A percentile compares a stretch with the other conserved stretches of the same genome.
phyloP scores from a whole-genome alignment of 192 early-diverging fungal species.

The Coemansia sp. region DNA sequence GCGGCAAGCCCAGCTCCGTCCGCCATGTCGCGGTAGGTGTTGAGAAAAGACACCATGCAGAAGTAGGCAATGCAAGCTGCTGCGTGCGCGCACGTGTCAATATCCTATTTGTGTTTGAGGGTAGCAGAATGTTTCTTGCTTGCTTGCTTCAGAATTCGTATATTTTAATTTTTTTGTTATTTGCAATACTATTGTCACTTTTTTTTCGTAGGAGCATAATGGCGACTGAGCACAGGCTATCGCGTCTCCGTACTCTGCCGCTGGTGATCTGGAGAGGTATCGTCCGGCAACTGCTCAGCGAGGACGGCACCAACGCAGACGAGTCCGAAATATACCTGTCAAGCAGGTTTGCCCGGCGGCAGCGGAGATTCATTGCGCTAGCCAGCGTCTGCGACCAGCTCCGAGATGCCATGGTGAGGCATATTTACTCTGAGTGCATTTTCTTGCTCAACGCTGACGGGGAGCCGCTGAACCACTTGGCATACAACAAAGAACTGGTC shows the following conservation, averaged over 20 bases:
- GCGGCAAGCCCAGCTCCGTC: neutral
- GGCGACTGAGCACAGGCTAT: neutral
- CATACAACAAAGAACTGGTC: slow-evolving; percentile 5
- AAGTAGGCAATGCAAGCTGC: neutral
- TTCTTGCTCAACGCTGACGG: neutral
- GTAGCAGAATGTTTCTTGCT: neutral
- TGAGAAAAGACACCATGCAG: too few species aligned
- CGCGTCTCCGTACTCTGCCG: neutral
- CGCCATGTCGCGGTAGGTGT: neutral
- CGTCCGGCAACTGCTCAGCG: slow-evolving; percentile 1
- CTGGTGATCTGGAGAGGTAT: slow-evolving; percentile 8
- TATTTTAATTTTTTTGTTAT: neutral
- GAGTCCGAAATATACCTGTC: neutral
- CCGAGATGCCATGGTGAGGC: neutral
- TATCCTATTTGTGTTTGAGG: neutral
- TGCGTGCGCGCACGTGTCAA: neutral
- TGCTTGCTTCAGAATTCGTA: neutral
- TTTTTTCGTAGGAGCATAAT: neutral
- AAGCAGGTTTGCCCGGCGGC: neutral
- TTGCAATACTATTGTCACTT: neutral
- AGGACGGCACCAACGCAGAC: neutral
- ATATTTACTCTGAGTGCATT: neutral
- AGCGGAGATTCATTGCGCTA: neutral
- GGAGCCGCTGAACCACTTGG: neutral
- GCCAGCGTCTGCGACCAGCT: neutral